These are phyloP conservation scores for Musa schizocarpa DNA, from an alignment of 176 grass and related monocot species.

Conservation along the genomic window DNA sequence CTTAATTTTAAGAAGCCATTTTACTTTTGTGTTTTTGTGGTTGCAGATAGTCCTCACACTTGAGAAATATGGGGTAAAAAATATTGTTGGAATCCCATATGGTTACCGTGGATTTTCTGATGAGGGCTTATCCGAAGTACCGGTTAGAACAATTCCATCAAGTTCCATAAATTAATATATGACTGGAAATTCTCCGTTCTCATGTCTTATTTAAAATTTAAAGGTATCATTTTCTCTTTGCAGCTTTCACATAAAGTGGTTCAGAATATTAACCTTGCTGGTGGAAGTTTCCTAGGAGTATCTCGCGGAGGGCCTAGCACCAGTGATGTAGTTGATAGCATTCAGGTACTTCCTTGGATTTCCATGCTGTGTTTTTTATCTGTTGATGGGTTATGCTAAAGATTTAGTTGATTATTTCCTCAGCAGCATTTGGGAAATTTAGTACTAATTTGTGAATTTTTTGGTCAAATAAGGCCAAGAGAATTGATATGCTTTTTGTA, in stretches of 20 bases:
- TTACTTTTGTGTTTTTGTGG: slow-evolving; percentile 1
- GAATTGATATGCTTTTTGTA: slow-evolving; percentile 96
- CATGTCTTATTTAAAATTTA: not conserved
- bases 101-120: slow-evolving; percentile 93
- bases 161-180: not conserved
- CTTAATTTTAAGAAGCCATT: not conserved
- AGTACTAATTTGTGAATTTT: slow-evolving; percentile 21
- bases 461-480: slow-evolving; percentile 48
- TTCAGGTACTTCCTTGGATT: slow-evolving; percentile 46
- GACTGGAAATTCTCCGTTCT: not conserved
- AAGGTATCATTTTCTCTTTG: slow-evolving; percentile 4
- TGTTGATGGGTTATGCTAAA: not conserved
- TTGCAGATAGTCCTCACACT: slow-evolving; percentile 97
- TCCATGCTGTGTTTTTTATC: not conserved
- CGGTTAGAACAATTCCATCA: slow-evolving; percentile 36
- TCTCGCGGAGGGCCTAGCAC: slow-evolving; percentile 64
- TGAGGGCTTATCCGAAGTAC: slow-evolving; percentile 63
- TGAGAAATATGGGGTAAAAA: slow-evolving; percentile 94
- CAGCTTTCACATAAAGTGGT: slow-evolving; percentile 81
- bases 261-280: slow-evolving; percentile 96
- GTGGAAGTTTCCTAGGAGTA: slow-evolving; percentile 90
- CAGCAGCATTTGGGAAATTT: not conserved
- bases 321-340: slow-evolving; percentile 82
- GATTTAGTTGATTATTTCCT: not conserved
- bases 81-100: slow-evolving; percentile 89